Evolutionary conservation across 768 basidiomycete species (phyloP).

Genomic region (Asterophora lycoperdoides): DNA sequence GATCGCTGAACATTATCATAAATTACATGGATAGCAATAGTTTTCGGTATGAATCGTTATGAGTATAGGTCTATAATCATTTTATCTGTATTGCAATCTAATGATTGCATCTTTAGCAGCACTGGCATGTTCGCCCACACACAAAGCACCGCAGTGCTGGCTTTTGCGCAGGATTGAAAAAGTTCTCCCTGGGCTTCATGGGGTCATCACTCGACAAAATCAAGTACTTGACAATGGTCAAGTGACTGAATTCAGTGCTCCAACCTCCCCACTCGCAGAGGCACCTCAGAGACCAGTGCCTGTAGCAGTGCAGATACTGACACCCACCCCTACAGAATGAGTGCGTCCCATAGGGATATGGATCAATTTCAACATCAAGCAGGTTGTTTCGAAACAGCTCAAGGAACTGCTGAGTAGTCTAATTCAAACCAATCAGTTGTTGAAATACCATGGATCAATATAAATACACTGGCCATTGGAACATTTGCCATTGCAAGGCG

Average conservation of each 20-base stretch:
- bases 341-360: slow-evolving; percentile 3
- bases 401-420: slow-evolving; percentile 35
- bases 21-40: too few relatives aligned
- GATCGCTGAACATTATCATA: slow-evolving; percentile 6
- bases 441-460: too few relatives aligned
- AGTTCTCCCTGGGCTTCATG: slow-evolving; percentile 28
- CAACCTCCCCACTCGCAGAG: slow-evolving; percentile 49
- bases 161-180: slow-evolving; percentile 27
- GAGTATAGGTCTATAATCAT: too few relatives aligned
- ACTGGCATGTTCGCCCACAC: slow-evolving; percentile 32
- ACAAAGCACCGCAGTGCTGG: slow-evolving; percentile 29
- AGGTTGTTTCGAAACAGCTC: slow-evolving; percentile 37
- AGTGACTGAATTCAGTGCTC: slow-evolving; percentile 34
- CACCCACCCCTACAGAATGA: slow-evolving; percentile 36
- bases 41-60: too few relatives aligned
- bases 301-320: slow-evolving; percentile 12
- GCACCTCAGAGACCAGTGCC: slow-evolving; percentile 29
- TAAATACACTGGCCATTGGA: too few relatives aligned
- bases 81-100: too few relatives aligned
- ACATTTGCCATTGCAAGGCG: slow-evolving; percentile 7
- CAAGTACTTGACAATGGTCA: slow-evolving; percentile 40
- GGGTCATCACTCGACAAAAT: slow-evolving; percentile 38
- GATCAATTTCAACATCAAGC: slow-evolving; percentile 34
- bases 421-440: too few relatives aligned
- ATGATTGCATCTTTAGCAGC: too few relatives aligned